Evolutionary conservation across 2,329 filamentous ascomycete species (phyloP), one percentile per base, ranked within the genome.

Genomic region (Trichoderma harzianum): DNA sequence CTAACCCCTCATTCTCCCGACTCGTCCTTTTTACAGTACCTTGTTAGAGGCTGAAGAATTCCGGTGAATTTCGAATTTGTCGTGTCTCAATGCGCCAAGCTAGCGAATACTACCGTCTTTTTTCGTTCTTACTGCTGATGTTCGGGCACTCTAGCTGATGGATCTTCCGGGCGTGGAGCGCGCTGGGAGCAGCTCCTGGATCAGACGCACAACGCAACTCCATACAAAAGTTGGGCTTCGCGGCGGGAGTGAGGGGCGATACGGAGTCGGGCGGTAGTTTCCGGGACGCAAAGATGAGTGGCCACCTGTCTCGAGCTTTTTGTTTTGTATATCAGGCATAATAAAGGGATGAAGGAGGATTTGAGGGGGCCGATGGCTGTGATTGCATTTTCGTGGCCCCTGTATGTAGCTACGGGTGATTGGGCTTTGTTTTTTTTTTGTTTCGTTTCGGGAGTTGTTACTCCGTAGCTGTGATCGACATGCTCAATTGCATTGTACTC

Each of bases 211-310:
- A 3, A 43, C 3, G 65, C 55, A n/a, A 24, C 34, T 26, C 53
- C 47, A 28, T 32, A 16, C 30, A 53, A 24, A 53, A 21, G 21
- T 24, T 24, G 47, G 43, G 62, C 43, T 53, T 53, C 28, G 18
- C 62, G 47, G 47, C 63, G 63, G 47, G 47, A 39, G 16, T 55
- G 39, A 28, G 65, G 36, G 32, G 26, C 51, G 34, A 16, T 32
- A 53, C 21, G 67, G 67, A 47, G 57, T 39, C 57, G 51, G 57
- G 34, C 39, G 67, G 67, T 51, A 61, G 67, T 53, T 53, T 62
- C 60, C 67, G 67, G 67, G 67, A 53, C 30, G 26, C 28, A 58
- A 58, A 58, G 57, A 68, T n/a, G 32, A 57, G 26, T 26, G 43
- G 62, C 65, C n/a, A 36, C n/a, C 10, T n/a, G n/a, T 28, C 18